phyloP scores from a whole-genome alignment of 441 rosid species.

The Populus hybrid region DNA sequence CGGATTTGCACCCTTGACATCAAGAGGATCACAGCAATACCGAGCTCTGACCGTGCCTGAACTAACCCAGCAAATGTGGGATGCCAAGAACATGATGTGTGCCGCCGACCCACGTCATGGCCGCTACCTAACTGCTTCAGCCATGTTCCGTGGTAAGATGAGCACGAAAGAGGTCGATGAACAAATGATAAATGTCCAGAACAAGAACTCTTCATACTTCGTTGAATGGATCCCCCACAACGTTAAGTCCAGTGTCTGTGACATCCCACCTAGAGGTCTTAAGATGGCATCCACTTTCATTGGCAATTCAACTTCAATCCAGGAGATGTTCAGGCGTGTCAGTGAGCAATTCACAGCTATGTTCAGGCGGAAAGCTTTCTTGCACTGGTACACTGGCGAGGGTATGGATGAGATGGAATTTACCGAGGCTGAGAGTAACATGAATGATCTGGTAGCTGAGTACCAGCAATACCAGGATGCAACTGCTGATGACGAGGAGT shows the following conservation, averaged over 20 bases:
- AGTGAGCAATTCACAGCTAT: slow-evolving; percentile 70
- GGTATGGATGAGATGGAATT: slow-evolving; percentile 79
- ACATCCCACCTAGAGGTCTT: slow-evolving; percentile 64
- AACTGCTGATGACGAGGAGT: slow-evolving; percentile 23
- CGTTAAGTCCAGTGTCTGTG: slow-evolving; percentile 70
- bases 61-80: slow-evolving; percentile 75
- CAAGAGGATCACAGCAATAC: slow-evolving; percentile 53
- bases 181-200: slow-evolving; percentile 69
- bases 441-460: slow-evolving; percentile 68
- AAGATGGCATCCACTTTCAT: slow-evolving; percentile 63
- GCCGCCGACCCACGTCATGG: slow-evolving; percentile 78
- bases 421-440: slow-evolving; percentile 69
- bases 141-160: slow-evolving; percentile 72
- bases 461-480: slow-evolving; percentile 43
- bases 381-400: slow-evolving; percentile 76
- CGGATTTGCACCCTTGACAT: slow-evolving; percentile 47
- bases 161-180: slow-evolving; percentile 72
- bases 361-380: slow-evolving; percentile 75
- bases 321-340: slow-evolving; percentile 72
- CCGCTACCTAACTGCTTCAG: slow-evolving; percentile 65
- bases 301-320: slow-evolving; percentile 65
- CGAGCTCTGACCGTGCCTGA: slow-evolving; percentile 50
- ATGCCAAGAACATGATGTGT: slow-evolving; percentile 75
- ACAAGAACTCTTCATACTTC: slow-evolving; percentile 72
- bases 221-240: slow-evolving; percentile 74